phyloP scores from a whole-genome alignment of 2,329 filamentous ascomycete species.

The Aureobasidium melanogenum region DNA sequence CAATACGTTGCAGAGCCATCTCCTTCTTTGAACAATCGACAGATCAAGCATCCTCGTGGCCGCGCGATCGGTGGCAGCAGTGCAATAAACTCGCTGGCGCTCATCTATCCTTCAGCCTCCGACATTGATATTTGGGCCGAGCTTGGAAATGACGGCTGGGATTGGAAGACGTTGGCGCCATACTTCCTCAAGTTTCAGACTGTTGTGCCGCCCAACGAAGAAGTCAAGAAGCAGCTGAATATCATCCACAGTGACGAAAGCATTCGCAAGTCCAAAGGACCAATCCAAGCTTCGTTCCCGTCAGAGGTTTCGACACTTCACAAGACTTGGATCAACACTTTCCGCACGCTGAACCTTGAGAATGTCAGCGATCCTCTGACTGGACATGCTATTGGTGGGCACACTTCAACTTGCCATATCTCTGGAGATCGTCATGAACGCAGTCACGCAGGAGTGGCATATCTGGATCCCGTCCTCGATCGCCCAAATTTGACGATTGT shows the following conservation, averaged over 20 bases:
- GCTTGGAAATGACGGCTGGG: slow-evolving; percentile 30
- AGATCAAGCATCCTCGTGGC: slow-evolving; percentile 25
- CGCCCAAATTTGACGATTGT: slow-evolving; percentile 16
- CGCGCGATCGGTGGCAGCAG: slow-evolving; percentile 31
- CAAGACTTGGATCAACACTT: slow-evolving; percentile 16
- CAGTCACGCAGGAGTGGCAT: slow-evolving; percentile 19
- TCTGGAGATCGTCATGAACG: slow-evolving; percentile 11
- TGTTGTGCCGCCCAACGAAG: slow-evolving; percentile 13
- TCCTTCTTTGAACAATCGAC: slow-evolving; percentile 7
- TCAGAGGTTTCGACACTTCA: slow-evolving; percentile 9
- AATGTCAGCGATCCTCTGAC: slow-evolving; percentile 13
- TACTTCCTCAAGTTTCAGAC: slow-evolving; percentile 27
- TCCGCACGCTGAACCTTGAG: slow-evolving; percentile 13
- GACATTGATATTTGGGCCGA: slow-evolving; percentile 28
- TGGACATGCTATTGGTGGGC: slow-evolving; percentile 16
- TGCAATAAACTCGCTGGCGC: slow-evolving; percentile 27
- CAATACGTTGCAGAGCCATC: neutral
- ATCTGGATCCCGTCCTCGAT: slow-evolving; percentile 14
- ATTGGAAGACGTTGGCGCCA: slow-evolving; percentile 35
- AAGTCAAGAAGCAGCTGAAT: neutral
- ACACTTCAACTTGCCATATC: slow-evolving; percentile 3
- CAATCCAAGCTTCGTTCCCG: slow-evolving; percentile 14
- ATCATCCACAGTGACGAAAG: slow-evolving; percentile 6
- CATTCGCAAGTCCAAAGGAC: slow-evolving; percentile 9
- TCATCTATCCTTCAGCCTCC: slow-evolving; percentile 18